phyloP scores from a whole-genome alignment of 176 grass and related monocot species.

The Triticum dicoccoides region DNA sequence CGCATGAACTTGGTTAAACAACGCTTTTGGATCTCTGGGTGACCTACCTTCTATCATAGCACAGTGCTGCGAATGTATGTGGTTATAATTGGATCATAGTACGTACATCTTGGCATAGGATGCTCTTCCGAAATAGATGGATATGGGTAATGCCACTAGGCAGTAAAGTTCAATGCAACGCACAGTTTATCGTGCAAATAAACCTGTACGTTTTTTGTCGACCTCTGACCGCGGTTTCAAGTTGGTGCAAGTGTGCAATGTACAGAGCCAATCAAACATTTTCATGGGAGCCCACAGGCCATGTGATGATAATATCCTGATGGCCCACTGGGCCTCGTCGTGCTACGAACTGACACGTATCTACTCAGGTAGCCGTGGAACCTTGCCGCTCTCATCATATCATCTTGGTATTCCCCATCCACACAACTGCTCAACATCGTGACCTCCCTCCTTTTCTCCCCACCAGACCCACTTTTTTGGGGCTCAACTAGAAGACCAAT shows the following conservation, averaged over 20 bases:
- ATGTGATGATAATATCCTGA: not conserved
- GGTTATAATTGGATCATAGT: no score
- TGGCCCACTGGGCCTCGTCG: not conserved
- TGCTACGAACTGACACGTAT: not conserved
- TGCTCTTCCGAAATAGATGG: slow-evolving; percentile 1
- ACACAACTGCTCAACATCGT: not conserved
- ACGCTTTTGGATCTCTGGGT: not conserved
- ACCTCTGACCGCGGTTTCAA: not conserved
- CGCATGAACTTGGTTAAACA: not conserved
- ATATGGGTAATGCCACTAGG: not conserved
- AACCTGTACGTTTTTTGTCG: not conserved
- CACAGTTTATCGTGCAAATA: not conserved
- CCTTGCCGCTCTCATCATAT: not conserved
- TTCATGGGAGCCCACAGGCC: not conserved
- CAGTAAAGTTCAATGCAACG: not conserved
- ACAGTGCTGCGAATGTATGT: not conserved
- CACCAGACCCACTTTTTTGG: no score
- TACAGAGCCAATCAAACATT: not conserved
- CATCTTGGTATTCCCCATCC: not conserved
- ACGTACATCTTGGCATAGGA: slow-evolving; percentile 11
- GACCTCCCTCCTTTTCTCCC: not conserved
- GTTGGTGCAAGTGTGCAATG: slow-evolving; percentile 19
- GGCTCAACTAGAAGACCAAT: no score
- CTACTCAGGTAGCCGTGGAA: not conserved
- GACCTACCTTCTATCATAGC: not conserved